Evolutionary conservation across 2,329 filamentous ascomycete species (phyloP), one percentile per base, ranked within the genome.

Genomic region (Sodiomyces alkalinus): DNA sequence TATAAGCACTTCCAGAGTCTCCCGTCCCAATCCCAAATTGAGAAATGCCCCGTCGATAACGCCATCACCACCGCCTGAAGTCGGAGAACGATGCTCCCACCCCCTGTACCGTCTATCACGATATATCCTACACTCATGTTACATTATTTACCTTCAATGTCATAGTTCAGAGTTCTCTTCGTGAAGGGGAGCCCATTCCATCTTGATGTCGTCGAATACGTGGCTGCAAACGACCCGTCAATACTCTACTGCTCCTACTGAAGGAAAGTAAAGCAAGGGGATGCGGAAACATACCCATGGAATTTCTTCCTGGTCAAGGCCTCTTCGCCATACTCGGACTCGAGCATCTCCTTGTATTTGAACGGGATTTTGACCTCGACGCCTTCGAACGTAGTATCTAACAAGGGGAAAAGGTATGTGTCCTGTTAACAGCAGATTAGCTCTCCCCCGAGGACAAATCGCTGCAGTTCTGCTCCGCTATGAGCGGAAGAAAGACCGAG

Each of bases 331-430:
- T 77, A 78, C 41, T 77, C 71, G 7, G 65, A 56, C 13, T 55
- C 53, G 1, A 78, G 51, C 27, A 77, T 58, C 26, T 69, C 64
- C 34, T 64, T 59, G 42, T 73, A 77, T 6, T 57, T 52, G 40
- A 63, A 73, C 0, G 79, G 79, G 15, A 83, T 73, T 49, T 73
- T 73, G 25, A 66, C 75, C 1, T 62, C 55, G 0, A 73, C 62
- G 1, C 72, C 74, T 42, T 83, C 78, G 32, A 80, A 83, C 2
- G 58, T 63, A 2, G 72, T 79, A 34, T 72, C 64, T n/a, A 73
- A 60, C 42, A 85, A 54, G 0, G 79, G 79, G 42, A 73, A 81
- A 8, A 85, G 55, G 30, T 78, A 63, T 1, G 58, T 62, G 31
- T 68, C 62, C 56, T 64, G 22, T n/a, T n/a, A n/a, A n/a, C n/a